These are phyloP conservation scores for Botryotinia narcissicola DNA, from an alignment of 2,329 filamentous ascomycete genomes.

Conservation along the genomic window DNA sequence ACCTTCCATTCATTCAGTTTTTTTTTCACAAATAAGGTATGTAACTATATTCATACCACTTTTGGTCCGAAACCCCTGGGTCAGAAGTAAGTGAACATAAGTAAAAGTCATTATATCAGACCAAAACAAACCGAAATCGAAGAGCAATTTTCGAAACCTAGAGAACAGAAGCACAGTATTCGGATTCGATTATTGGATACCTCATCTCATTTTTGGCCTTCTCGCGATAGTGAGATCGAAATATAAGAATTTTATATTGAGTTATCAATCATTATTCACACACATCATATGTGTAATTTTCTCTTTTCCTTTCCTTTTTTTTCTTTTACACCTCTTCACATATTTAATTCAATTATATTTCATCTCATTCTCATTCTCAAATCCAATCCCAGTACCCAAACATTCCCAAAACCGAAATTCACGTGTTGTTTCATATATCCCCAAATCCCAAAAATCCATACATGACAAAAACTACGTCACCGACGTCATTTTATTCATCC, in stretches of 20 bases:
- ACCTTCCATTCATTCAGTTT: neutral
- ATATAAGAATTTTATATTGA: neutral
- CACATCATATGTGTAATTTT: neutral
- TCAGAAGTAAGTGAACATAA: neutral
- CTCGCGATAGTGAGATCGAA: neutral
- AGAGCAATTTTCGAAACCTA: neutral
- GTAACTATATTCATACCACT: neutral
- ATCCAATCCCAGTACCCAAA: neutral
- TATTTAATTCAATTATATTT: neutral
- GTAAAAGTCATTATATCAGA: neutral
- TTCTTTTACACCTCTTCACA: neutral
- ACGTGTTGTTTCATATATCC: neutral
- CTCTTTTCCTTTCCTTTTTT: neutral
- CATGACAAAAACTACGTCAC: neutral
- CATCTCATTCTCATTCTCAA: neutral
- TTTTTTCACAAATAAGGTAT: neutral
- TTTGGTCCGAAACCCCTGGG: neutral
- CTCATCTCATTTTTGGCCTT: accelerated
- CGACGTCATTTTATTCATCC: neutral
- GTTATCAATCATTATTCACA: neutral
- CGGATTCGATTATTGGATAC: neutral
- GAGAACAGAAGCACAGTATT: neutral
- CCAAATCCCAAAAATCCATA: neutral
- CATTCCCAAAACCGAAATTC: neutral
- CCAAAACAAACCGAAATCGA: neutral